Evolutionary conservation across 83 land plant genomes (phyloP), one percentile per base, ranked within the genome.

Genomic region (Thuja plicata): DNA sequence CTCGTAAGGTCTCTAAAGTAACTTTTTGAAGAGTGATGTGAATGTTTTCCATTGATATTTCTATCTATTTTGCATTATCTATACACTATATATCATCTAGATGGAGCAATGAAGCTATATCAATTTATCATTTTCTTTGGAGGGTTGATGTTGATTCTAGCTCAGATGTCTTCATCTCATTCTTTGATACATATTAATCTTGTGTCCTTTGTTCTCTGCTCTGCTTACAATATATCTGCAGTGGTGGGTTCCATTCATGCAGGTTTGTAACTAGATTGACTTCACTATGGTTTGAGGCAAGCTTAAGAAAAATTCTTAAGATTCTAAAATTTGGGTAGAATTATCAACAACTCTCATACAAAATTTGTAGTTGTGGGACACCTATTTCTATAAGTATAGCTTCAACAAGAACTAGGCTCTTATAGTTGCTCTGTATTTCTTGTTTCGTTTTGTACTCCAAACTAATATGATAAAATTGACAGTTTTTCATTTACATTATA

Each of bases 81-180:
- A 5, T 96, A 96, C 89, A 12, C 90, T 46, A 70, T 94, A 11
- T 91, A 91, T 37, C 89, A 86, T 32, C 93, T 95, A 79, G 38
- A 95, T 81, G 96, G 95, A 9, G 46, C 62, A 4, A 92, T 94
- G 93, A 91, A 94, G 89, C 92, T 97, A 1, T 95, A 92, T 55
- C 90, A 92, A 41, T 95, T 95, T 70, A 89, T 95, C 38, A 88
- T 92, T 30, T 90, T 94, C 21, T 93, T 93, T 84, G 97, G 97
- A 40, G 79, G 40, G 24, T 15, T 93, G 27, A 90, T 95, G 94
- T 30, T 94, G 89, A 32, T 95, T 19, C 86, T 97, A 87, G 93
- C 96, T 19, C 97, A 97, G 86, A 91, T 97, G 76, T 96, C 98
- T 30, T 97, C 98, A 19, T 97, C 95, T 84, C 98, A 97, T 87